Evolutionary conservation across 768 basidiomycete species (phyloP).

Genomic region (Kwoniella shandongensis): DNA sequence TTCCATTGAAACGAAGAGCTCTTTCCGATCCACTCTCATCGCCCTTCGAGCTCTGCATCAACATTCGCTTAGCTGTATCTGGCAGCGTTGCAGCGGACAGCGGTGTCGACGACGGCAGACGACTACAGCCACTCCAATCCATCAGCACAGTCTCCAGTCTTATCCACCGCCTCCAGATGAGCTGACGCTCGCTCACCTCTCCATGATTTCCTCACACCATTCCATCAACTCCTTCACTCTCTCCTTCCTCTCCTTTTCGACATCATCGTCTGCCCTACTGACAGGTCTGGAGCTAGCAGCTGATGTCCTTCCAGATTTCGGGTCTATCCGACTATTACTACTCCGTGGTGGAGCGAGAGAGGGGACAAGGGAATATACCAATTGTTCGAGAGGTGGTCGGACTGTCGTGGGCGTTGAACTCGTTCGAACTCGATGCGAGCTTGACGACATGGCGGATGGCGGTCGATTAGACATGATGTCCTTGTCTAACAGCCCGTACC

Average conservation of each 20-base stretch:
- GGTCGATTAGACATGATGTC: slow-evolving; percentile 14
- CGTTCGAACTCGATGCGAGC: slow-evolving; percentile 12
- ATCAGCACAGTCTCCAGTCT: too few relatives aligned
- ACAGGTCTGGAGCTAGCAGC: slow-evolving; percentile 25
- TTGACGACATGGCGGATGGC: slow-evolving; percentile 19
- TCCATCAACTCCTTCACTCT: slow-evolving; percentile 43
- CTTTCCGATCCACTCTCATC: slow-evolving; percentile 26
- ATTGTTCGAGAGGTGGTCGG: slow-evolving; percentile 39
- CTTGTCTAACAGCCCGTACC: too few relatives aligned
- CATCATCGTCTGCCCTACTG: slow-evolving; percentile 19
- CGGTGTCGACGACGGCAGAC: slow-evolving; percentile 22
- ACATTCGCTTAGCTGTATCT: slow-evolving; percentile 31
- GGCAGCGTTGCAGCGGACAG: slow-evolving; percentile 26
- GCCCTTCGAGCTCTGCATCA: slow-evolving; percentile 11
- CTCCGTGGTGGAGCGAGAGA: slow-evolving; percentile 35
- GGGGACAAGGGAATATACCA: slow-evolving; percentile 39
- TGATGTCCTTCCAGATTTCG: slow-evolving; percentile 18
- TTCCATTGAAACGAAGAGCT: slow-evolving; percentile 34
- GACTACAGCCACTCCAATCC: slow-evolving; percentile 12
- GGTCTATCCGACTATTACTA: neutral
- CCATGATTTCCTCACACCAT: slow-evolving; percentile 43
- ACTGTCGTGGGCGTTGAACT: slow-evolving; percentile 12
- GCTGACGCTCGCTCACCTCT: too few relatives aligned
- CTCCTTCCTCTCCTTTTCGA: slow-evolving; percentile 30
- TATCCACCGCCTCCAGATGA: too few relatives aligned